These are phyloP conservation scores for Trichoderma sp. DNA, from an alignment of 2,329 filamentous ascomycete genomes.

Conservation along the genomic window DNA sequence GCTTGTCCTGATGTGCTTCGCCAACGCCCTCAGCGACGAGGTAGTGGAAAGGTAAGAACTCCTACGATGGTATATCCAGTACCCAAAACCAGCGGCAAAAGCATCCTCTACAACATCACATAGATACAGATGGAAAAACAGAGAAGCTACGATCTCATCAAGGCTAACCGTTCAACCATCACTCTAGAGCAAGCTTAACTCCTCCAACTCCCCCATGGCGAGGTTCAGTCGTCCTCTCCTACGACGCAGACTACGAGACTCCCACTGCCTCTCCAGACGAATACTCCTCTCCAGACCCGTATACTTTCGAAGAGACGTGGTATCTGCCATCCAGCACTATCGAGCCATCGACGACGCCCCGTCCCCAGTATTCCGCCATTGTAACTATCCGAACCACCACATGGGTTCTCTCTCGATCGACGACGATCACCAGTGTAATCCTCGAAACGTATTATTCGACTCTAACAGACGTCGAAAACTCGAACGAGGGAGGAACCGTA, in stretches of 20 bases:
- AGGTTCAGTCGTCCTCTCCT: background rate
- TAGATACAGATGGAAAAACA: background rate
- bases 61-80: background rate
- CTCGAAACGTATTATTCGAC: conserved; percentile 10
- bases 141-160: background rate
- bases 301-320: background rate
- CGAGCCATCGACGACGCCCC: background rate
- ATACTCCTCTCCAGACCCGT: conserved; percentile 1
- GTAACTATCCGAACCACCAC: conserved; percentile 1
- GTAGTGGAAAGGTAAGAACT: background rate
- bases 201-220: background rate
- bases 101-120: background rate
- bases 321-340: background rate
- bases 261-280: background rate
- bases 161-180: background rate
- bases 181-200: background rate
- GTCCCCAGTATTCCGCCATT: conserved; percentile 3
- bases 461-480: background rate
- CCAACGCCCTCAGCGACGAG: background rate
- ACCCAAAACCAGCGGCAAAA: background rate
- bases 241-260: background rate
- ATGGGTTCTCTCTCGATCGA: conserved; percentile 9
- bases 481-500: background rate
- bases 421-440: conserved; percentile 11
- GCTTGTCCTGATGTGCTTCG: background rate